Percentiles rank a stretch among this genome's conserved stretches.
Conservation (phyloP, 1,139 yeast genomes). For the Pichia sp. region DNA sequence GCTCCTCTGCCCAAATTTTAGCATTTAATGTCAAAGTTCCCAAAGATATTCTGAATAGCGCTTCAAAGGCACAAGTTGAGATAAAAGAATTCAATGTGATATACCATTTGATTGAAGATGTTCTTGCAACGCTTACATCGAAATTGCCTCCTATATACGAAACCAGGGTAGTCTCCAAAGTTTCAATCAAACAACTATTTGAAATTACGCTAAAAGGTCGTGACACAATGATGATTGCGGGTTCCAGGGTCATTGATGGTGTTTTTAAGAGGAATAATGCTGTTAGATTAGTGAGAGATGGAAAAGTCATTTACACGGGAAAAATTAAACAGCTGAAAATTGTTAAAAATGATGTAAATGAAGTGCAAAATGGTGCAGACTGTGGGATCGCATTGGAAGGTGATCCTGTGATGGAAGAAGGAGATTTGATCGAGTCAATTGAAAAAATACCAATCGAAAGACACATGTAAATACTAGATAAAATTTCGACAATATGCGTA, state of each 20-base stretch:
- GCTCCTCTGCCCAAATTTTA: conserved; percentile 67
- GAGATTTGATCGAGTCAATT: conserved; percentile 71
- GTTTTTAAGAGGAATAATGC: conserved; percentile 53
- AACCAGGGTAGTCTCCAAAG: conserved; percentile 63
- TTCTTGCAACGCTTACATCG: conserved; percentile 59
- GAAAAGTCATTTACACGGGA: conserved; percentile 59
- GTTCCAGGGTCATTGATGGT: conserved; percentile 81
- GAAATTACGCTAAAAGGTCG: conserved; percentile 53
- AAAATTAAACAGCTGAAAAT: conserved; percentile 71
- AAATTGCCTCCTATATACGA: conserved; percentile 67
- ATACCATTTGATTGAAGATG: conserved; percentile 82
- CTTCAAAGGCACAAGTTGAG: conserved; percentile 55
- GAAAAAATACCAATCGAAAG: conserved; percentile 70
- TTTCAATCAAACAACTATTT: conserved; percentile 68
- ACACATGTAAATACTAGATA: conserved; percentile 44
- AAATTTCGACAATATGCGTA: too few species aligned
- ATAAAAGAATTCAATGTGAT: conserved; percentile 73
- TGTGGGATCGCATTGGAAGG: conserved; percentile 78
- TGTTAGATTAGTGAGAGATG: conserved; percentile 60
- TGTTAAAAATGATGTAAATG: conserved; percentile 73
- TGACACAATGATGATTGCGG: conserved; percentile 66
- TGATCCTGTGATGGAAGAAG: conserved; percentile 58
- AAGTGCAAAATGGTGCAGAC: conserved; percentile 80
- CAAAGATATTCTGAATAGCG: conserved; percentile 58
- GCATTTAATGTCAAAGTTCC: conserved; percentile 76